Conservation (phyloP, 305 asterid species). For the Solanum aculeatissimum region DNA sequence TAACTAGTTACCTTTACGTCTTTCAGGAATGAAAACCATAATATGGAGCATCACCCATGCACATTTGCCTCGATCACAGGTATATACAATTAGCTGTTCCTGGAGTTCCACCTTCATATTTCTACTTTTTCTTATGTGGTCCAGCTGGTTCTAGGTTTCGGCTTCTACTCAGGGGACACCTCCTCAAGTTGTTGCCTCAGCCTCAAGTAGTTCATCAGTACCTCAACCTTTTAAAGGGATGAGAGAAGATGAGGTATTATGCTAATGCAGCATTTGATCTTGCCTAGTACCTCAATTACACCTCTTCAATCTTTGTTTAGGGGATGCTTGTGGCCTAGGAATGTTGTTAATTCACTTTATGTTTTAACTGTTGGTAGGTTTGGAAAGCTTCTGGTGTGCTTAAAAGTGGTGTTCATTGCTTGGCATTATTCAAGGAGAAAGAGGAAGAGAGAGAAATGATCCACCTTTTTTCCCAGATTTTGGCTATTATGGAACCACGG, state of each 20-base stretch:
- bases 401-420: constrained; percentile 97
- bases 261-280: neutral
- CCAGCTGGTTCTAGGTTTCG: constrained; percentile 47
- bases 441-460: constrained; percentile 99
- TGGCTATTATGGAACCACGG: constrained; percentile 99
- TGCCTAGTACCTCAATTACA: neutral
- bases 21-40: constrained; percentile 96
- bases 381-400: constrained; percentile 99
- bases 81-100: constrained; percentile 11
- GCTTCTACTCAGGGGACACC: constrained; percentile 88
- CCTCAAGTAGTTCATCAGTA: constrained; percentile 56
- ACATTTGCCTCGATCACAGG: constrained; percentile 96
- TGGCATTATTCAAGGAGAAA: constrained; percentile 95
- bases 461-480: constrained; percentile 81
- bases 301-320: neutral
- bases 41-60: constrained; percentile 99
- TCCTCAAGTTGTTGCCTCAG: constrained; percentile 65
- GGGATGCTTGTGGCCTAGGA: neutral
- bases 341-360: neutral
- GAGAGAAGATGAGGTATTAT: constrained; percentile 96
- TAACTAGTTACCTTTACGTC: neutral
- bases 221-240: constrained; percentile 83
- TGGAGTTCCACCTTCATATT: neutral
- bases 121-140: neutral
- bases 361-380: constrained; percentile 41